Percentiles rank a stretch among this genome's conserved stretches.
phyloP scores from a whole-genome alignment of 192 early-diverging fungal species.

The Glomus cerebriforme region DNA sequence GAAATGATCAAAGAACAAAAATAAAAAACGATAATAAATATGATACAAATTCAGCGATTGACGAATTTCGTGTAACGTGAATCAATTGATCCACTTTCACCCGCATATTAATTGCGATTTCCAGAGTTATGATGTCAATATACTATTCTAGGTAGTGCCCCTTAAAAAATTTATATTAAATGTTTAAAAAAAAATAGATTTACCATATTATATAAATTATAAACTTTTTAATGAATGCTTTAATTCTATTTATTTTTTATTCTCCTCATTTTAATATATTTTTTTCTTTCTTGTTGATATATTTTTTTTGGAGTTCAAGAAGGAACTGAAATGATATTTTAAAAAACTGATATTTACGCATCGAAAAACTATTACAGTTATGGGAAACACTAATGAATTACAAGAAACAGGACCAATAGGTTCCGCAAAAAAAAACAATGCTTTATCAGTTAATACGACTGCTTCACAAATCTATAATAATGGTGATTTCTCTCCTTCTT shows the following conservation, averaged over 20 bases:
- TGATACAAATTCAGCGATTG: no score
- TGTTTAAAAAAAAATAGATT: not conserved
- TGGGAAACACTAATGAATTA: not conserved
- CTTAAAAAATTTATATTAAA: not conserved
- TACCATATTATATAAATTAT: not conserved
- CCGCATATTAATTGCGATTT: not conserved
- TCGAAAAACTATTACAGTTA: not conserved
- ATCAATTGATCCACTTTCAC: not conserved
- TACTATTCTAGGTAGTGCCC: not conserved
- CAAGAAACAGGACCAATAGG: not conserved
- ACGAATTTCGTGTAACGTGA: no score
- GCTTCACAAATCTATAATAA: not conserved
- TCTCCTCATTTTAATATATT: not conserved
- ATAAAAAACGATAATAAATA: no score
- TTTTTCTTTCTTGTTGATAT: no score
- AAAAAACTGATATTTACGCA: no score
- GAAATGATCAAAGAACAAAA: not conserved
- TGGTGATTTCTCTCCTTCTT: not conserved
- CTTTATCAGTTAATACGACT: not conserved
- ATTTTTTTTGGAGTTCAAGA: no score
- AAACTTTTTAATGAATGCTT: not conserved
- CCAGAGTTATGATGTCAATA: not conserved
- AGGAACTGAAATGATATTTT: no score
- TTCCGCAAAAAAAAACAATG: not conserved
- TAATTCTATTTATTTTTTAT: not conserved